Conservation (phyloP, 2,329 filamentous ascomycete species). For the Fusarium sp. region DNA sequence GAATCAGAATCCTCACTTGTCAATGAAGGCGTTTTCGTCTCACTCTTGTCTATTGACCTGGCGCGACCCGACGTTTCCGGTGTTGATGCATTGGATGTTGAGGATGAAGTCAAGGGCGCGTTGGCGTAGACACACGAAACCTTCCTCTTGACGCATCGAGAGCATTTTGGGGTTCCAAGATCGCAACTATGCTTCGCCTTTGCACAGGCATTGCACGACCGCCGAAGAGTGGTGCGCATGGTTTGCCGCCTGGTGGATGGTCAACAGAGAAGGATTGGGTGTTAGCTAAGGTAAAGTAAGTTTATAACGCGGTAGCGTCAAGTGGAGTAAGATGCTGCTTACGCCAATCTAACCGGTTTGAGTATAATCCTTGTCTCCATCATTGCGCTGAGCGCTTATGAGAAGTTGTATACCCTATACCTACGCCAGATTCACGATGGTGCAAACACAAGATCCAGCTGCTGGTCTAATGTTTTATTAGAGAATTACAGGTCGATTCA, state of each 20-base stretch:
- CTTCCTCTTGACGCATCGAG: conserved; percentile 67
- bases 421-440: neutral
- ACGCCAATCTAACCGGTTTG: conserved; percentile 4
- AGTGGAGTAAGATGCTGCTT: conserved; percentile 14
- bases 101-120: conserved; percentile 60
- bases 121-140: conserved; percentile 68
- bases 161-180: conserved; percentile 67
- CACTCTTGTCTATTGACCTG: neutral
- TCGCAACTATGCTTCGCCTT: conserved; percentile 71
- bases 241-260: neutral
- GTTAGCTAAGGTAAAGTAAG: conserved; percentile 16
- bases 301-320: conserved; percentile 20
- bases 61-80: conserved; percentile 26
- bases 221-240: conserved; percentile 70
- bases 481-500: too few species aligned
- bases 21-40: neutral
- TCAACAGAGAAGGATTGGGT: conserved; percentile 16
- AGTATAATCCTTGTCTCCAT: neutral
- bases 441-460: neutral
- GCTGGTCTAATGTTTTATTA: too few species aligned
- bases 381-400: neutral
- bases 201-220: conserved; percentile 70
- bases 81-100: neutral
- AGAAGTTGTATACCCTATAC: neutral
- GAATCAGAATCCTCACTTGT: neutral